Base-by-base conservation (phyloP, 2,329 filamentous ascomycete species). In the Neurospora sp. region DNA sequence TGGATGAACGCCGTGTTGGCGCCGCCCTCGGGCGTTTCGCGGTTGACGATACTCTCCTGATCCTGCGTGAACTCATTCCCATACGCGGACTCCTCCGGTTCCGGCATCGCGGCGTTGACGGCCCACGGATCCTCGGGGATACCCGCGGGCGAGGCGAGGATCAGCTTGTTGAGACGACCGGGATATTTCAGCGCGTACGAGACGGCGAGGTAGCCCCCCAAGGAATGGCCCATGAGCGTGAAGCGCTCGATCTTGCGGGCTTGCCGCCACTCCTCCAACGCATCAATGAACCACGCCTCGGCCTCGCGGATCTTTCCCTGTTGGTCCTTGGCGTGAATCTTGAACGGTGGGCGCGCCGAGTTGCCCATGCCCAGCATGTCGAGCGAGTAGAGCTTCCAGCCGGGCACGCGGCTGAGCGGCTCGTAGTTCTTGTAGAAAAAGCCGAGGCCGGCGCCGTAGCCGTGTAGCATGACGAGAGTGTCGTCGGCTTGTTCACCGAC, bases 391-490 rank as follows among this genome's bases (percentile, higher is more conserved):
- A 99, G 82, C 76, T 92, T 94, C 89, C 96, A 96, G 37, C 94
- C 93, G 37, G 86, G 84, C 1, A 89, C 82, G 19, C 94, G 89
- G 66, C 91, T 94, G 40, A 99, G 82, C 6, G 90, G 89, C 80
- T 99, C 96, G 71, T 97, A 97, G 79, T 99, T 99, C 82, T 96
- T 95, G 85, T 97, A 99, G 84, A 97, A 99, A 81, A 99, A 98
- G 28, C 95, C 96, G 0, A 99, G 85, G 0, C 96, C 96, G 2
- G 96, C 96, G 66, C 96, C 96, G 79, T 99, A 99, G 72, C 96
- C 96, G 78, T 99, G 96, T 4, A 99, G 83, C 88, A 99, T 97
- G 65, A 99, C 95, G 17, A 99, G 84, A 62, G 92, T 96, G 77
- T 98, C 90, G 66, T 96, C 90, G 0, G 88, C 87, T 4, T 89